Conservation (phyloP, 1,284 basidiomycete species). For the Ustilago cynodontis region DNA sequence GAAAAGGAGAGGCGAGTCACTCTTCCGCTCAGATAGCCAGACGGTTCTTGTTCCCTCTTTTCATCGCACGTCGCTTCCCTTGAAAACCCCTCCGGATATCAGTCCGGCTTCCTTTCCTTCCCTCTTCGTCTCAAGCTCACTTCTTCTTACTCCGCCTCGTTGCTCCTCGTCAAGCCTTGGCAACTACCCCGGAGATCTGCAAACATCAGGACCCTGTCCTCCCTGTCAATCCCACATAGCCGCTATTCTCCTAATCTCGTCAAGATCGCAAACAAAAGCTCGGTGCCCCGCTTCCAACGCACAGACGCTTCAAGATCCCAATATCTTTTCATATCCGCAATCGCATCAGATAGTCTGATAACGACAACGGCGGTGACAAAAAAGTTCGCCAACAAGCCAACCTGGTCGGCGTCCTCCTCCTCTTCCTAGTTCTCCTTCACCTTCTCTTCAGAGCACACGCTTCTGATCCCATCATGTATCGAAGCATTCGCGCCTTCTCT, state of each 20-base stretch:
- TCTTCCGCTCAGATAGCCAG: slow-evolving; percentile 26
- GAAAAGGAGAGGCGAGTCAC: background rate
- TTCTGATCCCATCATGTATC: slow-evolving; percentile 44
- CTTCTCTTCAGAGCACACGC: slow-evolving; percentile 4
- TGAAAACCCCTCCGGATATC: slow-evolving; percentile 42
- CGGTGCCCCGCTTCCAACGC: slow-evolving; percentile 13
- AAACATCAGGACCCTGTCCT: slow-evolving; percentile 19
- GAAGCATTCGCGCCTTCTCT: slow-evolving; percentile 44
- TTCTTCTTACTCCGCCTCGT: slow-evolving; percentile 15
- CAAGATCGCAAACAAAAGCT: slow-evolving; percentile 7
- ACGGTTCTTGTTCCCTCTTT: background rate
- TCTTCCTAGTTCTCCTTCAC: background rate
- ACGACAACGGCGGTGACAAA: background rate
- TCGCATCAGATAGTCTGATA: slow-evolving; percentile 27
- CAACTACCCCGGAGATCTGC: slow-evolving; percentile 46
- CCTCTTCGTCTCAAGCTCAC: slow-evolving; percentile 8
- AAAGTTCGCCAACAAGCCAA: slow-evolving; percentile 4
- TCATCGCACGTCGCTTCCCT: background rate
- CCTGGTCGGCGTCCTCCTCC: background rate
- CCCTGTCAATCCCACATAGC: slow-evolving; percentile 29
- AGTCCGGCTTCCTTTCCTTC: slow-evolving; percentile 37
- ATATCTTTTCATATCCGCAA: background rate
- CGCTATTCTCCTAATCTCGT: slow-evolving; percentile 21
- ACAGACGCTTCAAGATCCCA: slow-evolving; percentile 11
- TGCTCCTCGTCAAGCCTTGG: slow-evolving; percentile 26